Base-by-base conservation (phyloP, 176 grass and related monocot species). In the Stipa capillata region DNA sequence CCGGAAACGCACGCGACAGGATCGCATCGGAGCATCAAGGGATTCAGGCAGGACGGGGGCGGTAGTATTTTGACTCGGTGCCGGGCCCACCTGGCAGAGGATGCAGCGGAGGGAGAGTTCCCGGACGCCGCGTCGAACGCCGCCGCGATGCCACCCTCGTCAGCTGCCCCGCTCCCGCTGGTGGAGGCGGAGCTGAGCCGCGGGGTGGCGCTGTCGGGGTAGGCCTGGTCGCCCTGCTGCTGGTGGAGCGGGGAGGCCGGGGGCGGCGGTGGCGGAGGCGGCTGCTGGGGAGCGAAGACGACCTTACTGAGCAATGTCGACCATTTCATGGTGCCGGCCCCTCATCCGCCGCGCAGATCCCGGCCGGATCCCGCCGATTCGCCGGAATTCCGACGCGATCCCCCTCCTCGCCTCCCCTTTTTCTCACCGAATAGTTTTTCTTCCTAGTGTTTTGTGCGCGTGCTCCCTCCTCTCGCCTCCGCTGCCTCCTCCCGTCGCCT, bases 241-340 rank as follows among this genome's bases (percentile, higher is more conserved):
- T 52, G 72, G 81, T 29, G 79, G 40, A 63, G 54, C 79, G 81
- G 81, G 58, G 83, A 72, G 59, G 73, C 68, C 68, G 68, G 81
- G 31, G 74, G 67, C 1, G 74, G 67, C 5, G 85, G 69, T 20
- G 77, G 85, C 82, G 59, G 76, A 31, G 65, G 79, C 80, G 82
- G 62, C 35, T 82, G 62, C 79, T 84, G 85, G 74, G 66, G 90
- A 23, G 90, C 84, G 82, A 99, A 89, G 36, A 94, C 97, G 80
- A 99, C 97, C 90, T 89, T 99, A 80, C 94, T 93, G 86, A 99
- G 97, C 88, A 99, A 99, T 96, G 97, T 91, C 74, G 97, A 89
- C 97, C 97, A 99, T 99, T 94, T 94, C 97, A 90, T 91, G 83
- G 69, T 85, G 87, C 66, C 62, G 83, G 57, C 85, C 89, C 92